phyloP scores from a whole-genome alignment of 1,139 yeast species.

The Yamadazyma dendronema region DNA sequence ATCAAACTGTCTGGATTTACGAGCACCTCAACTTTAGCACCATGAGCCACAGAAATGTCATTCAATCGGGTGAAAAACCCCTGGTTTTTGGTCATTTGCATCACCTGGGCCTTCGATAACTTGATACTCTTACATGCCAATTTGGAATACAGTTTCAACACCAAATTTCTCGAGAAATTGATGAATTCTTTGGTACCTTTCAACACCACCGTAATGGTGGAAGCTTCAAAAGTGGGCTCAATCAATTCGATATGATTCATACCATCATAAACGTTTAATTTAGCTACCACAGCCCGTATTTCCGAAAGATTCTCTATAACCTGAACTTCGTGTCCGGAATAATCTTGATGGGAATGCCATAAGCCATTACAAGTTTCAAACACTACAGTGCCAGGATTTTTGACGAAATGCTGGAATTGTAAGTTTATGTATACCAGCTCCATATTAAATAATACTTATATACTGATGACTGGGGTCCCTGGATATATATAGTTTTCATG shows the following conservation, averaged over 20 bases:
- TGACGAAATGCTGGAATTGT: constrained; percentile 15
- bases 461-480: not conserved
- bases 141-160: constrained; percentile 34
- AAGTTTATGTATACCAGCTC: constrained; percentile 14
- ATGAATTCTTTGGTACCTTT: constrained; percentile 32
- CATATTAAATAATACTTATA: constrained; percentile 6
- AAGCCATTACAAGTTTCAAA: constrained; percentile 34
- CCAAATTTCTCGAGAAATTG: constrained; percentile 23
- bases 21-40: constrained; percentile 47
- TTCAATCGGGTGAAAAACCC: constrained; percentile 30
- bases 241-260: constrained; percentile 22
- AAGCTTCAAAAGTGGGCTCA: constrained; percentile 29
- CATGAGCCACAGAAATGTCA: constrained; percentile 41
- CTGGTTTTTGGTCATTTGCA: constrained; percentile 18
- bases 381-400: constrained; percentile 8
- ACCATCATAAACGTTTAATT: constrained; percentile 23
- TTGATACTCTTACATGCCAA: constrained; percentile 34
- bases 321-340: constrained; percentile 8
- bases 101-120: constrained; percentile 24
- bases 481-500: constrained; percentile 5
- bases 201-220: constrained; percentile 31
- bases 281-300: constrained; percentile 14
- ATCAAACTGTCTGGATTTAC: constrained; percentile 39
- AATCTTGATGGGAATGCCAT: constrained; percentile 22
- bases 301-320: constrained; percentile 31